Conservation (phyloP, 2,329 filamentous ascomycete genomes). For the Aspergillus novoparasiticus region DNA sequence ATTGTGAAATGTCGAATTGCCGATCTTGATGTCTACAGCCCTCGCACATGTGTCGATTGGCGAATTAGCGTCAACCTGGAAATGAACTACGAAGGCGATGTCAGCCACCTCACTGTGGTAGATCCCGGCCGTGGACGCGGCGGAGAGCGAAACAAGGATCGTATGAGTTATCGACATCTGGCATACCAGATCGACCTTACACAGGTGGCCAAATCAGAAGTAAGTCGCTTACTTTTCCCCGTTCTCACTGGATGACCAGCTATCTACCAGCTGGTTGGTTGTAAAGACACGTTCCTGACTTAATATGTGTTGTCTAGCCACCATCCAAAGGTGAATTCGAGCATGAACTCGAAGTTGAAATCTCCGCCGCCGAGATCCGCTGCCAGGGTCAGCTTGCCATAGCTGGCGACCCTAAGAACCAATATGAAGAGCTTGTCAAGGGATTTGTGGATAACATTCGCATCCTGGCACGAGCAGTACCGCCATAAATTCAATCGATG, state of each 20-base stretch:
- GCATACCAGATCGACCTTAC: slow-evolving; percentile 91
- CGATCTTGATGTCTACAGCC: slow-evolving; percentile 85
- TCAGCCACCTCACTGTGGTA: slow-evolving; percentile 56
- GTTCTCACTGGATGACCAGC: not conserved
- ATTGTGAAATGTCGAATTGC: slow-evolving; percentile 90
- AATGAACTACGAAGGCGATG: slow-evolving; percentile 76
- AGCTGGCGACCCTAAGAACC: slow-evolving; percentile 40
- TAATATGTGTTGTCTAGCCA: slow-evolving; percentile 25
- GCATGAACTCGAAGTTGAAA: slow-evolving; percentile 54
- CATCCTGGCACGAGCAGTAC: slow-evolving; percentile 46
- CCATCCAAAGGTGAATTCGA: slow-evolving; percentile 44
- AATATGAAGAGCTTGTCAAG: slow-evolving; percentile 50
- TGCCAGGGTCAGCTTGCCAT: slow-evolving; percentile 47
- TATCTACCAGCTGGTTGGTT: not conserved
- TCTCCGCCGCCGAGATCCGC: slow-evolving; percentile 49
- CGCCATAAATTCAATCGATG: slow-evolving; percentile 26
- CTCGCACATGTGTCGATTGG: slow-evolving; percentile 78
- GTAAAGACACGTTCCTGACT: not conserved
- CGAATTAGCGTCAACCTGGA: slow-evolving; percentile 94
- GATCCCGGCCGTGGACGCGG: slow-evolving; percentile 40
- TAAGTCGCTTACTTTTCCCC: slow-evolving; percentile 25
- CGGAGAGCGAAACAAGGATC: slow-evolving; percentile 77
- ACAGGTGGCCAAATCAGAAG: slow-evolving; percentile 69
- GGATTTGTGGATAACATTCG: slow-evolving; percentile 54
- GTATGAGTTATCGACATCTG: slow-evolving; percentile 86